Evolutionary conservation across 2,329 filamentous ascomycete species (phyloP).

Genomic region (Claviceps fusiformis): DNA sequence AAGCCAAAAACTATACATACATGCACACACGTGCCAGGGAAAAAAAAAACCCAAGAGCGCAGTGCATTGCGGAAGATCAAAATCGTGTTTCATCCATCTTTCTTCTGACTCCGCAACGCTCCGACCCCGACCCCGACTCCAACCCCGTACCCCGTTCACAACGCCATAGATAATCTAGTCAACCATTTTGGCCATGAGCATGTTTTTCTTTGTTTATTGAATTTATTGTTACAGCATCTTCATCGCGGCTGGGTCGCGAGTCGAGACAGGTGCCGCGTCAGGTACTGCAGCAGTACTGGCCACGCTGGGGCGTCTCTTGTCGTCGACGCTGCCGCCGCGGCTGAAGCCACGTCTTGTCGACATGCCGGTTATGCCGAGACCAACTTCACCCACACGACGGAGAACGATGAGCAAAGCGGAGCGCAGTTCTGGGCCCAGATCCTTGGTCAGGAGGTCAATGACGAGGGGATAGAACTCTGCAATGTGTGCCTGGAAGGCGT

Average conservation of each 20-base stretch:
- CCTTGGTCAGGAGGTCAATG: conserved; percentile 69
- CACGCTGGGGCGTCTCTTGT: conserved; percentile 26
- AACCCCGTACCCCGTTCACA: no score
- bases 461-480: conserved; percentile 74
- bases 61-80: not conserved
- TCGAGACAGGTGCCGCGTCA: conserved; percentile 11
- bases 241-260: conserved; percentile 20
- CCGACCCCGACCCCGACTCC: no score
- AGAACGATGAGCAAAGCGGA: conserved; percentile 64
- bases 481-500: conserved; percentile 69
- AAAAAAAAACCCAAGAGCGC: not conserved
- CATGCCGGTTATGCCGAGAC: conserved; percentile 43
- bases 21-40: not conserved
- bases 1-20: not conserved
- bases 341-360: conserved; percentile 9
- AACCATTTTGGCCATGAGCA: no score
- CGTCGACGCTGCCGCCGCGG: no score
- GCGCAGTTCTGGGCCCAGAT: conserved; percentile 69
- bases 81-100: no score
- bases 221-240: conserved; percentile 20
- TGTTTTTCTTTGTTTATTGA: not conserved
- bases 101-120: no score
- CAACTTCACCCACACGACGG: conserved; percentile 69
- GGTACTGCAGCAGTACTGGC: conserved; percentile 18
- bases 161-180: no score